These are phyloP conservation scores for Kodamaea hsintzibuensis DNA, from an alignment of 805 yeast species.

Conservation along the genomic window DNA sequence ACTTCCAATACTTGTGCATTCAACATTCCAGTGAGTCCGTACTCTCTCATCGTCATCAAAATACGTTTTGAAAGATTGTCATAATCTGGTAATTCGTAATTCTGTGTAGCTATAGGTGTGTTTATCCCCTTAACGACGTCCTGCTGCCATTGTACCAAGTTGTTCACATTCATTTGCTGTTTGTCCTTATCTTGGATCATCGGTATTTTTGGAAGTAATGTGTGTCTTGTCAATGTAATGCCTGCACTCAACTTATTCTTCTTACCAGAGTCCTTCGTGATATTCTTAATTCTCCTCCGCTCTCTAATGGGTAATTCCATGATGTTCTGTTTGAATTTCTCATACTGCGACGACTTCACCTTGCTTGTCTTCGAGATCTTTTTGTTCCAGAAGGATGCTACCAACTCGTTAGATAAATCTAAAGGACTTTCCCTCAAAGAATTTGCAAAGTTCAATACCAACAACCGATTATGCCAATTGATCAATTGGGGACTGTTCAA, in stretches of 20 bases:
- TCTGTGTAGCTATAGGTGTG: constrained; percentile 75
- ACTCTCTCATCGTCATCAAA: constrained; percentile 82
- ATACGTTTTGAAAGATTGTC: constrained; percentile 67
- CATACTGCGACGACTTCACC: constrained; percentile 70
- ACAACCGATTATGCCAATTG: constrained; percentile 77
- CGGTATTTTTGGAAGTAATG: constrained; percentile 83
- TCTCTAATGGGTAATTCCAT: constrained; percentile 85
- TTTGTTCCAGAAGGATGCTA: constrained; percentile 47
- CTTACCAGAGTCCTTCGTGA: constrained; percentile 81
- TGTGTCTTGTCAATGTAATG: constrained; percentile 68
- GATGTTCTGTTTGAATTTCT: constrained; percentile 78
- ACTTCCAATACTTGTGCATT: constrained; percentile 78
- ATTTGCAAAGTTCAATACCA: constrained; percentile 81
- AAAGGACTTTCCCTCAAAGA: constrained; percentile 74
- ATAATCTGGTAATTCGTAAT: constrained; percentile 79
- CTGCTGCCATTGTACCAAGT: constrained; percentile 83
- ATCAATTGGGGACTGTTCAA: constrained; percentile 49
- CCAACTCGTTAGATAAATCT: constrained; percentile 46
- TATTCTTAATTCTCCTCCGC: constrained; percentile 78
- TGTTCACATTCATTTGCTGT: constrained; percentile 45
- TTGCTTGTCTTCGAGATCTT: constrained; percentile 48
- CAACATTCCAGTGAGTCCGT: constrained; percentile 83
- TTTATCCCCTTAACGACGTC: constrained; percentile 86
- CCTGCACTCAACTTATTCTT: constrained; percentile 70
- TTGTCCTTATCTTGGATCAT: constrained; percentile 54